Conservation (phyloP, 768 basidiomycete genomes). For the Pleurotus djamor region DNA sequence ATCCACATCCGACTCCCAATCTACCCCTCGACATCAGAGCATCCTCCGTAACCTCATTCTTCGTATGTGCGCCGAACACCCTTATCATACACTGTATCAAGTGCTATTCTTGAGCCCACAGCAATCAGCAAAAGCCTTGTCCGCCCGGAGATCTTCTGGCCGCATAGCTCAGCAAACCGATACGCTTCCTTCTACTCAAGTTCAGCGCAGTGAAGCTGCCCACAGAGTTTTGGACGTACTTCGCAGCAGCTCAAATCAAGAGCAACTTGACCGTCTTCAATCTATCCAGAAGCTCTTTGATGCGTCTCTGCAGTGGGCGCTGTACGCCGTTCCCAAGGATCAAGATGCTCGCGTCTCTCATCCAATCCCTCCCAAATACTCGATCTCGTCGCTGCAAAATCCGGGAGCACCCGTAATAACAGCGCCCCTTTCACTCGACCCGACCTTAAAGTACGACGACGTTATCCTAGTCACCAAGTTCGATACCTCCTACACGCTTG, state of each 20-base stretch:
- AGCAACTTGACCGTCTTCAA: constrained; percentile 32
- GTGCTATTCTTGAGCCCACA: constrained; percentile 65
- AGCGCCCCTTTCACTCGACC: constrained; percentile 63
- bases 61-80: constrained; percentile 85
- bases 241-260: constrained; percentile 30
- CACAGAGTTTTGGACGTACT: constrained; percentile 57
- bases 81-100: constrained; percentile 92
- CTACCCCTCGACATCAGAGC: constrained; percentile 41
- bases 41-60: constrained; percentile 64
- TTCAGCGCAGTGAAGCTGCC: constrained; percentile 67
- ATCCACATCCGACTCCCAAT: constrained; percentile 18
- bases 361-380: constrained; percentile 41
- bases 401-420: constrained; percentile 87
- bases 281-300: constrained; percentile 60
- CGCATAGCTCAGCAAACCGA: constrained; percentile 22
- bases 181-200: constrained; percentile 40
- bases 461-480: constrained; percentile 73
- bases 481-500: constrained; percentile 50
- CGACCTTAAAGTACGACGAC: constrained; percentile 61
- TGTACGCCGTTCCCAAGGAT: constrained; percentile 37
- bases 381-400: constrained; percentile 47
- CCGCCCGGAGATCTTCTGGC: constrained; percentile 41
- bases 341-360: constrained; percentile 19
- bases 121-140: constrained; percentile 11
- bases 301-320: constrained; percentile 76